Percentiles rank a stretch among this genome's conserved stretches.
These are phyloP conservation scores for Psilocybe cyanescens DNA, from an alignment of 768 basidiomycete species.

Conservation along the genomic window DNA sequence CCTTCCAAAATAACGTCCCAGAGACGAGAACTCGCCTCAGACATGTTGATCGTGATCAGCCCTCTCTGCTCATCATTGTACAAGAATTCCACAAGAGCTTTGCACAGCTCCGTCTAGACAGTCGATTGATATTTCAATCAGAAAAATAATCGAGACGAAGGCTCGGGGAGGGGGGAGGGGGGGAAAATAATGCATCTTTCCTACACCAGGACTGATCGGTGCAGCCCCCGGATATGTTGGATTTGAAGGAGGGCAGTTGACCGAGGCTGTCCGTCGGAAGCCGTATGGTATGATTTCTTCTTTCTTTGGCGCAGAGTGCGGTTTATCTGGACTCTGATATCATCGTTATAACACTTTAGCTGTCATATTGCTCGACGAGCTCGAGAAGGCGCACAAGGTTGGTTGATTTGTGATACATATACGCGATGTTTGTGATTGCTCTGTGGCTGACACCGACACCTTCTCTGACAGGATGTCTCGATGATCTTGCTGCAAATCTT, in stretches of 20 bases:
- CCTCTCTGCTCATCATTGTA: conserved; percentile 90
- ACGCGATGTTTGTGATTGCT: not conserved
- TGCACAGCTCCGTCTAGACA: conserved; percentile 82
- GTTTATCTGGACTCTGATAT: not conserved
- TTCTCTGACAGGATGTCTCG: conserved; percentile 64
- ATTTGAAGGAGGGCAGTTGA: conserved; percentile 85
- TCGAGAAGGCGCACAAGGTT: conserved; percentile 93
- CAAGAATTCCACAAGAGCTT: conserved; percentile 85
- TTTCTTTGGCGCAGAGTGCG: not conserved
- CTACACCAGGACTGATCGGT: conserved; percentile 61
- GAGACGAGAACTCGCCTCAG: conserved; percentile 49
- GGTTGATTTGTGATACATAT: not conserved
- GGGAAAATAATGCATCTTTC: too few species aligned
- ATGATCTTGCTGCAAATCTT: conserved; percentile 92
- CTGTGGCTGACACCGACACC: too few species aligned
- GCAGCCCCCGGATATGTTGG: conserved; percentile 95
- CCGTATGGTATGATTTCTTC: conserved; percentile 67
- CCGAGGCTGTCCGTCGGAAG: conserved; percentile 85
- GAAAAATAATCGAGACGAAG: conserved; percentile 36
- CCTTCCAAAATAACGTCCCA: conserved; percentile 51
- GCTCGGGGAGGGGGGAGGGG: too few species aligned
- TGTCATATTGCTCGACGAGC: conserved; percentile 82
- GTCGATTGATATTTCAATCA: not conserved
- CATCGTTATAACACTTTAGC: conserved; percentile 38
- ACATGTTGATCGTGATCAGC: conserved; percentile 92